Evolutionary conservation across 2,329 filamentous ascomycete species (phyloP).

Genomic region (Verticillium albo-atrum): DNA sequence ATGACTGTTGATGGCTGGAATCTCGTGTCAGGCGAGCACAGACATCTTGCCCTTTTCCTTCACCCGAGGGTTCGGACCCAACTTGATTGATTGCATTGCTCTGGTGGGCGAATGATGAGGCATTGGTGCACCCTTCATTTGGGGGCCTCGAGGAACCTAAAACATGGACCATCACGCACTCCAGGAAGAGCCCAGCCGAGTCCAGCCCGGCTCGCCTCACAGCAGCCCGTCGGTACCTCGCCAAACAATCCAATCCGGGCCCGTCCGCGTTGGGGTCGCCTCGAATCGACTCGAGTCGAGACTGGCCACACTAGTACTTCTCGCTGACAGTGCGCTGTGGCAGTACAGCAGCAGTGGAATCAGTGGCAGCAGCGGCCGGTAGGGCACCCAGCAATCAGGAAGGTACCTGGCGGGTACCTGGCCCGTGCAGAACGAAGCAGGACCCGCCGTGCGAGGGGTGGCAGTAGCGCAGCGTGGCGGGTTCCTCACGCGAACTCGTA

Average conservation of each 20-base stretch:
- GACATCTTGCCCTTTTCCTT: too few species aligned
- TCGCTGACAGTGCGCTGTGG: not conserved
- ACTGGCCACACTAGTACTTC: too few species aligned
- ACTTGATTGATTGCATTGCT: too few species aligned
- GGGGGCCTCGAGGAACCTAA: too few species aligned
- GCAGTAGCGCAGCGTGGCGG: not conserved
- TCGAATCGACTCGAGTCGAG: not conserved
- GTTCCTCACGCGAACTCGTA: not conserved
- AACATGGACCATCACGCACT: too few species aligned
- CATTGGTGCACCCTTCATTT: too few species aligned
- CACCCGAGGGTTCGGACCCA: too few species aligned
- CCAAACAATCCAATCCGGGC: not conserved
- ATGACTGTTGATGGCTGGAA: not conserved
- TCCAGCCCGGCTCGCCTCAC: not conserved
- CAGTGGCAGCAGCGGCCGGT: too few species aligned
- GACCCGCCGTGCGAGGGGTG: not conserved
- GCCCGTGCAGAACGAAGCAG: not conserved
- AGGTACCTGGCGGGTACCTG: not conserved
- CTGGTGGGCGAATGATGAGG: too few species aligned
- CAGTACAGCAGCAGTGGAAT: not conserved
- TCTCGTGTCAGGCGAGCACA: not conserved
- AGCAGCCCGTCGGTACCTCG: not conserved
- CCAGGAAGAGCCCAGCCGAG: not conserved
- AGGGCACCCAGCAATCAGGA: not conserved
- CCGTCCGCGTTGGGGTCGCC: not conserved